Evolutionary conservation across 768 basidiomycete genomes (phyloP).

Genomic region (Termitomyces eurrhizus): DNA sequence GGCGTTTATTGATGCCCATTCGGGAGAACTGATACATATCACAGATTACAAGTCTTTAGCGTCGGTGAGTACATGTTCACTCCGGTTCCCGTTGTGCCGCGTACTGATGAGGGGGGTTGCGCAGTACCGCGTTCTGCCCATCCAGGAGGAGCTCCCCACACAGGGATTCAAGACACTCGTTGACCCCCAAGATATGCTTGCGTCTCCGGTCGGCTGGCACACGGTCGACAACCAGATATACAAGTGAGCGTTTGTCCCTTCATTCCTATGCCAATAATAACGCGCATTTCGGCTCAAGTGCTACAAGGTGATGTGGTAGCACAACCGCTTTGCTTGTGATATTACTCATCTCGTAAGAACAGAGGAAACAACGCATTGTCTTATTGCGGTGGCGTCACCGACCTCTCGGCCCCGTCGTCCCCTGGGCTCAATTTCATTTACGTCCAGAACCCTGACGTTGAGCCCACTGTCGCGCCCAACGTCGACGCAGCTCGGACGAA

Average conservation of each 20-base stretch:
- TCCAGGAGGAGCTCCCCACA: slow-evolving; percentile 39
- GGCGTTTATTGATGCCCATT: slow-evolving; percentile 55
- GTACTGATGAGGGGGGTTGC: background rate
- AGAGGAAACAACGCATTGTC: slow-evolving; percentile 38
- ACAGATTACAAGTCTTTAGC: slow-evolving; percentile 49
- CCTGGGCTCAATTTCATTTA: slow-evolving; percentile 37
- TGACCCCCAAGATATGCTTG: slow-evolving; percentile 42
- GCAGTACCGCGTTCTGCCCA: slow-evolving; percentile 43
- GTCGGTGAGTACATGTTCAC: slow-evolving; percentile 26
- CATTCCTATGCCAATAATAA: background rate
- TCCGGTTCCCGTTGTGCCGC: no score
- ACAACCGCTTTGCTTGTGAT: background rate
- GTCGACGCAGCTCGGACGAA: slow-evolving; percentile 51
- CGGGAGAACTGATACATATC: slow-evolving; percentile 45
- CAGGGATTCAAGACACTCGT: slow-evolving; percentile 43
- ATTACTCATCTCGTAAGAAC: background rate
- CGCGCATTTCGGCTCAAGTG: background rate
- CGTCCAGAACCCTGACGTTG: slow-evolving; percentile 23
- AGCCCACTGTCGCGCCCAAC: slow-evolving; percentile 33
- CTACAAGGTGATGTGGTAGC: background rate
- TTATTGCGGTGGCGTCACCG: slow-evolving; percentile 25
- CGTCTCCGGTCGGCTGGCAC: slow-evolving; percentile 47
- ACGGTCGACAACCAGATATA: slow-evolving; percentile 17
- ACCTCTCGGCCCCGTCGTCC: slow-evolving; percentile 35
- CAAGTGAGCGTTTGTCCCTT: background rate